Conservation (phyloP, 331 rosid genomes). For the Stylosanthes scabra region DNA sequence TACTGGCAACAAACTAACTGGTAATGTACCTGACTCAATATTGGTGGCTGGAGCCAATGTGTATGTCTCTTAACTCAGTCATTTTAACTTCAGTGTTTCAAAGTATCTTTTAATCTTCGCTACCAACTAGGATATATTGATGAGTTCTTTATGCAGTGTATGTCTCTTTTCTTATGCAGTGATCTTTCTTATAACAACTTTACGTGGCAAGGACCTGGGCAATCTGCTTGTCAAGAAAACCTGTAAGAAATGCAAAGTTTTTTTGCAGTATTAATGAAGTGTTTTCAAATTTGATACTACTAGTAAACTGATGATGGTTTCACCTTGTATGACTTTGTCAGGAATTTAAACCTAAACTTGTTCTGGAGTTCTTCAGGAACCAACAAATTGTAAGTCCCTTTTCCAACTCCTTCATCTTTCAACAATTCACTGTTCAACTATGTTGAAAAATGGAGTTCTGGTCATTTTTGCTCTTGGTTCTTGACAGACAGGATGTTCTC, state of each 20-base stretch:
- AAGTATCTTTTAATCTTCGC: too few relatives aligned
- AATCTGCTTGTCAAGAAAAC: constrained; percentile 61
- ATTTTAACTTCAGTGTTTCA: too few relatives aligned
- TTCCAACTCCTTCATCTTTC: constrained; percentile 32
- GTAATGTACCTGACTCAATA: constrained; percentile 65
- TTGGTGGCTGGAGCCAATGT: constrained; percentile 68
- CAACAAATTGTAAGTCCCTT: constrained; percentile 60
- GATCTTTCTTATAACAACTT: constrained; percentile 96
- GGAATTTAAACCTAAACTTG: constrained; percentile 84
- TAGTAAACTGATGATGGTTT: constrained; percentile 40
- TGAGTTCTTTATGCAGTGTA: too few relatives aligned
- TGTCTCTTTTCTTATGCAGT: constrained; percentile 63
- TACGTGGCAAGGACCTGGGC: constrained; percentile 67
- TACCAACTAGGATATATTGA: too few relatives aligned
- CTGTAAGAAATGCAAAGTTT: constrained; percentile 49
- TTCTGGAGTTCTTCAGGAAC: constrained; percentile 60
- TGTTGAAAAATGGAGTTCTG: constrained; percentile 12
- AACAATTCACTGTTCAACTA: background rate
- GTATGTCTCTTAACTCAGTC: constrained; percentile 60
- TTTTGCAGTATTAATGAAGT: constrained; percentile 23
- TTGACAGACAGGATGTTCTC: constrained; percentile 54
- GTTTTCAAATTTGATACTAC: constrained; percentile 19
- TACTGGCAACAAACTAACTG: constrained; percentile 73
- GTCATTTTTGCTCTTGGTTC: constrained; percentile 27
- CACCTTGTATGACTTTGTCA: constrained; percentile 35